phyloP scores from a whole-genome alignment of 805 yeast genomes.

The Torulaspora quercuum region DNA sequence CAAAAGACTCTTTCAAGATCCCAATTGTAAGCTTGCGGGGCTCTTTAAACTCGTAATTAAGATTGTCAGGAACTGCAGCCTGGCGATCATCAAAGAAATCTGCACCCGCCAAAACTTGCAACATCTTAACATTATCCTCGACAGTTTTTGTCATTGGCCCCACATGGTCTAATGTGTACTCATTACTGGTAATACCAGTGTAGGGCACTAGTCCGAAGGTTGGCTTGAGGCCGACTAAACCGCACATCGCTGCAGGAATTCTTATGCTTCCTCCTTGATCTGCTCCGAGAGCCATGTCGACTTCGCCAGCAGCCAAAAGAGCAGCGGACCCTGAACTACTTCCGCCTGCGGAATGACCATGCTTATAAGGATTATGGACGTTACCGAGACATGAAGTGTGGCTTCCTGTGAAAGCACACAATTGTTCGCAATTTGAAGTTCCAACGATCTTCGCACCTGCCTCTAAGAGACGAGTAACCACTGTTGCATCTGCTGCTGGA shows the following conservation, averaged over 20 bases:
- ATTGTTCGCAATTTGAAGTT: slow-evolving; percentile 39
- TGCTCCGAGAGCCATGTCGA: slow-evolving; percentile 46
- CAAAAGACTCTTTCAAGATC: slow-evolving; percentile 37
- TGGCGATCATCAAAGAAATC: slow-evolving; percentile 39
- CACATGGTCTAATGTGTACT: slow-evolving; percentile 38
- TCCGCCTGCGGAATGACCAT: slow-evolving; percentile 45
- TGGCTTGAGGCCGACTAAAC: slow-evolving; percentile 47
- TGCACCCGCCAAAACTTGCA: slow-evolving; percentile 38
- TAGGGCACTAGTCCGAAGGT: slow-evolving; percentile 44
- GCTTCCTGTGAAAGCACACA: slow-evolving; percentile 36
- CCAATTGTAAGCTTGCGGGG: slow-evolving; percentile 32
- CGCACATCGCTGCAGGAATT: slow-evolving; percentile 47
- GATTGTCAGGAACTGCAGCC: slow-evolving; percentile 22
- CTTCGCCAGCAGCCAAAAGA: slow-evolving; percentile 46
- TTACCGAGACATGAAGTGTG: slow-evolving; percentile 42
- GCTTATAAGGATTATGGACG: slow-evolving; percentile 43
- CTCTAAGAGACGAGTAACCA: slow-evolving; percentile 36
- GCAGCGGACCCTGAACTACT: slow-evolving; percentile 56
- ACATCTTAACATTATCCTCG: slow-evolving; percentile 34
- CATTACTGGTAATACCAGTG: slow-evolving; percentile 39
- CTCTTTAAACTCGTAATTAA: slow-evolving; percentile 25
- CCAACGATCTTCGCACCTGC: slow-evolving; percentile 39
- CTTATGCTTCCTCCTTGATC: slow-evolving; percentile 53
- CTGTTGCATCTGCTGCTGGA: slow-evolving; percentile 39
- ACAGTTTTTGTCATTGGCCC: slow-evolving; percentile 42